Percentiles rank a stretch among this genome's conserved stretches.
These are phyloP conservation scores for Rhizoclosmatium globosum DNA, from an alignment of 192 early-diverging fungal genomes.

Conservation along the genomic window DNA sequence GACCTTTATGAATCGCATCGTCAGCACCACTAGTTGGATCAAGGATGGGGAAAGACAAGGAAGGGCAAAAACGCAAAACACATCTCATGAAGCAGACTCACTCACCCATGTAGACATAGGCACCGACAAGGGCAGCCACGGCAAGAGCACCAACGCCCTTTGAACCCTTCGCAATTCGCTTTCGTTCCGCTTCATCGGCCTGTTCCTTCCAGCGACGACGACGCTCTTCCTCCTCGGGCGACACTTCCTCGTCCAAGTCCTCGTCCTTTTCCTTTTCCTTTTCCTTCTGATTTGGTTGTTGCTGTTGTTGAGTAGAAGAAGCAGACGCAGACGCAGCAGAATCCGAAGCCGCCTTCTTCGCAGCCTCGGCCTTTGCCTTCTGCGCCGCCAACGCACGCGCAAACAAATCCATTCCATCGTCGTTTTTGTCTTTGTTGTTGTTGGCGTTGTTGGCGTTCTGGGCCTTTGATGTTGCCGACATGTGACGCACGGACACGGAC, in stretches of 20 bases:
- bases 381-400: constrained; percentile 46
- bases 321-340: not conserved
- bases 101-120: constrained; percentile 46
- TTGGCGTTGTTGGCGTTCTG: not conserved
- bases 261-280: not conserved
- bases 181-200: constrained; percentile 47
- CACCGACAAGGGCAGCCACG: not conserved
- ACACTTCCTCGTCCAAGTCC: constrained; percentile 36
- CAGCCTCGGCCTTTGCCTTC: constrained; percentile 25
- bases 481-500: too few species aligned
- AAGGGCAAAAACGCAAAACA: constrained; percentile 1
- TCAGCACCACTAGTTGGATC: not conserved
- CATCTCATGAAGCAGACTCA: constrained; percentile 12
- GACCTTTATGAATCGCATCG: constrained; percentile 8
- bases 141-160: constrained; percentile 14
- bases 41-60: not conserved
- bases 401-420: constrained; percentile 53
- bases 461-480: not conserved
- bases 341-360: constrained; percentile 29
- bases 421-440: not conserved
- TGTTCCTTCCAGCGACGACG: constrained; percentile 44
- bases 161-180: constrained; percentile 39
- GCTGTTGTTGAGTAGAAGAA: not conserved
- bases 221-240: constrained; percentile 49
- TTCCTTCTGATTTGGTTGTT: not conserved